These are phyloP conservation scores for Amaranthus cruentus DNA, from an alignment of 148 eudicot genomes.

Conservation along the genomic window DNA sequence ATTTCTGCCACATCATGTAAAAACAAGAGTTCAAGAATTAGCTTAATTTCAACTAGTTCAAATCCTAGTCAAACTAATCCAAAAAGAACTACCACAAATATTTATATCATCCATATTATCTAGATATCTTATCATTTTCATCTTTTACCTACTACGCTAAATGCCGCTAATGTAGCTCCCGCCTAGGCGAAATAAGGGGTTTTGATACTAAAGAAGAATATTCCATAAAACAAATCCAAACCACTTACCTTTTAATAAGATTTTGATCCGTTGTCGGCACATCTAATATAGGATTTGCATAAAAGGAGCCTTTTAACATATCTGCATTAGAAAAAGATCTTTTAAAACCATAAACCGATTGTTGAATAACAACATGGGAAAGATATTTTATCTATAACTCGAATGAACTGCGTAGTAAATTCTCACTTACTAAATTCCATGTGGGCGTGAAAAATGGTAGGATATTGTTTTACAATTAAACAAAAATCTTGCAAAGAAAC, in stretches of 20 bases:
- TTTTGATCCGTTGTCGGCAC: slow-evolving; percentile 59
- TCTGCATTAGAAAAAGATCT: slow-evolving; percentile 40
- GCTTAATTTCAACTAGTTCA: slow-evolving; percentile 1
- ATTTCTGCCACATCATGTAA: background rate
- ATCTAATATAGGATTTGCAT: slow-evolving; percentile 90
- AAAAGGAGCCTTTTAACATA: slow-evolving; percentile 84
- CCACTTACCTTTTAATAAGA: slow-evolving; percentile 59
- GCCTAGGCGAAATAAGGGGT: too few species aligned
- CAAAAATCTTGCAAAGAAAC: background rate
- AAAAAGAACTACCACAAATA: background rate
- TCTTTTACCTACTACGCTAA: background rate
- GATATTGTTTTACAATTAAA: background rate
- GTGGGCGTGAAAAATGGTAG: background rate
- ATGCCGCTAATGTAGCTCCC: too few species aligned
- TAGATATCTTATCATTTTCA: background rate
- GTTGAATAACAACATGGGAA: background rate
- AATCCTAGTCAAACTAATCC: background rate
- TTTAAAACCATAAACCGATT: slow-evolving; percentile 6
- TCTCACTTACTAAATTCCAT: background rate
- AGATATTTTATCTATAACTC: background rate
- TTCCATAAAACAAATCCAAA: slow-evolving; percentile 1
- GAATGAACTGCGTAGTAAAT: background rate
- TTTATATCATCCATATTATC: background rate
- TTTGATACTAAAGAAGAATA: background rate
- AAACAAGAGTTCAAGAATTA: background rate